Percentiles rank a stretch among this genome's conserved stretches.
Evolutionary conservation across 2,329 filamentous ascomycete species (phyloP).

Genomic region (Neonectria faginata): DNA sequence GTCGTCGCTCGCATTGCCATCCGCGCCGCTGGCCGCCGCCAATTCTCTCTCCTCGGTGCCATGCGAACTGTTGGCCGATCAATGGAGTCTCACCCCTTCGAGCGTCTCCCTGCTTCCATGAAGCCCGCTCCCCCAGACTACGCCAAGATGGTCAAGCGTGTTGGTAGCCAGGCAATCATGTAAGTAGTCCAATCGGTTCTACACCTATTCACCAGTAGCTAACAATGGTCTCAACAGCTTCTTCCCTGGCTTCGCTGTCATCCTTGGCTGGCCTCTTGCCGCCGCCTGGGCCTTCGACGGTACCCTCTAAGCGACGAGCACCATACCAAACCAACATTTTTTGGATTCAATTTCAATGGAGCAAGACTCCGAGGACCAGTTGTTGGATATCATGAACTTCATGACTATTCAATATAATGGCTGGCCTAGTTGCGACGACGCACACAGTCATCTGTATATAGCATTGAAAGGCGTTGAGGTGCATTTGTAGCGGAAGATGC

Average conservation of each 20-base stretch:
- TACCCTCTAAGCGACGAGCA: slow-evolving; percentile 42
- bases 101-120: slow-evolving; percentile 47
- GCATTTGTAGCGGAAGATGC: slow-evolving; percentile 39
- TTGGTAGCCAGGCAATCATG: slow-evolving; percentile 48
- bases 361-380: slow-evolving; percentile 34
- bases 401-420: slow-evolving; percentile 21
- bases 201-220: slow-evolving; percentile 7
- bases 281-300: slow-evolving; percentile 48
- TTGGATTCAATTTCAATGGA: slow-evolving; percentile 33
- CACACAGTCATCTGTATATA: slow-evolving; percentile 46
- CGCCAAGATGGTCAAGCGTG: slow-evolving; percentile 47
- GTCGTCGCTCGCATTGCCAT: slow-evolving; percentile 46
- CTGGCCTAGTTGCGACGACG: slow-evolving; percentile 34
- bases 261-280: slow-evolving; percentile 52
- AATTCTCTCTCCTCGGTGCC: slow-evolving; percentile 50
- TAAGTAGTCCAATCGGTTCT: slow-evolving; percentile 42
- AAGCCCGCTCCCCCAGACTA: slow-evolving; percentile 49
- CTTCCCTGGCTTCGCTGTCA: slow-evolving; percentile 48
- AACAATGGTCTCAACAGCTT: slow-evolving; percentile 46
- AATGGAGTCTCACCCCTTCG: slow-evolving; percentile 53
- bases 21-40: slow-evolving; percentile 48
- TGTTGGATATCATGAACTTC: slow-evolving; percentile 25
- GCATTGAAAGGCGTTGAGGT: slow-evolving; percentile 47
- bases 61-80: slow-evolving; percentile 50
- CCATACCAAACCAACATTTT: slow-evolving; percentile 16